phyloP scores from a whole-genome alignment of 352 stramenopile genomes.

The Phytophthora quininea region DNA sequence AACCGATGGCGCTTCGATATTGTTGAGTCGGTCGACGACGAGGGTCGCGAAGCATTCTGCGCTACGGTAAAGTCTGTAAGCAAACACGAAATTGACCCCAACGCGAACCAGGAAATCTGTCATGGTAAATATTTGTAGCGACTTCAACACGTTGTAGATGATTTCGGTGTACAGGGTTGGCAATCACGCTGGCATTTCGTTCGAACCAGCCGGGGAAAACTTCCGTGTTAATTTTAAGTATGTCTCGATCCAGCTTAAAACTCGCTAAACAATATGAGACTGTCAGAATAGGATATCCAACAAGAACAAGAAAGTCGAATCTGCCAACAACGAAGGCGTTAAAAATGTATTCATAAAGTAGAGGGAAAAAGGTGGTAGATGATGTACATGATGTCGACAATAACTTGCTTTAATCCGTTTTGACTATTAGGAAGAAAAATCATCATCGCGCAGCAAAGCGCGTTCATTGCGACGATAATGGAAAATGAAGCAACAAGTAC shows the following conservation, averaged over 20 bases:
- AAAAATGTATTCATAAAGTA: too few relatives aligned
- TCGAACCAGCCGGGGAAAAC: conserved; percentile 32
- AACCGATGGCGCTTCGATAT: conserved; percentile 18
- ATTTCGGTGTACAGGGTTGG: conserved; percentile 20
- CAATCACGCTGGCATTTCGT: conserved; percentile 15
- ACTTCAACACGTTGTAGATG: conserved; percentile 19
- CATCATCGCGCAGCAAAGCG: conserved; percentile 1
- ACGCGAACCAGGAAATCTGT: conserved; percentile 14
- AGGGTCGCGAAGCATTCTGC: too few relatives aligned
- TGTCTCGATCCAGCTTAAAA: conserved; percentile 28
- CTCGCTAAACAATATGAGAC: conserved; percentile 25
- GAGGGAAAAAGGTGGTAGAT: too few relatives aligned
- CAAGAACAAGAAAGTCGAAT: not conserved
- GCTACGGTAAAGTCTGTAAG: too few relatives aligned
- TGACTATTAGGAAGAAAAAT: conserved; percentile 5
- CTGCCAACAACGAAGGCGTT: not conserved
- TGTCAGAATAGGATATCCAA: conserved; percentile 28
- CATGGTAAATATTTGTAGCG: conserved; percentile 19
- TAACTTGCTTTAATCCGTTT: conserved; percentile 6
- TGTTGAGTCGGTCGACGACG: too few relatives aligned
- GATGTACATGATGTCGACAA: conserved; percentile 38
- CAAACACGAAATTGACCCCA: conserved; percentile 30
- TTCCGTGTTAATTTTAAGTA: conserved; percentile 30
- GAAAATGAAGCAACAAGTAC: too few relatives aligned
- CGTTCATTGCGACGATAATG: conserved; percentile 8